Evolutionary conservation across 2,329 filamentous ascomycete genomes (phyloP), one percentile per base, ranked within the genome.

Genomic region (Daldinia sp.): DNA sequence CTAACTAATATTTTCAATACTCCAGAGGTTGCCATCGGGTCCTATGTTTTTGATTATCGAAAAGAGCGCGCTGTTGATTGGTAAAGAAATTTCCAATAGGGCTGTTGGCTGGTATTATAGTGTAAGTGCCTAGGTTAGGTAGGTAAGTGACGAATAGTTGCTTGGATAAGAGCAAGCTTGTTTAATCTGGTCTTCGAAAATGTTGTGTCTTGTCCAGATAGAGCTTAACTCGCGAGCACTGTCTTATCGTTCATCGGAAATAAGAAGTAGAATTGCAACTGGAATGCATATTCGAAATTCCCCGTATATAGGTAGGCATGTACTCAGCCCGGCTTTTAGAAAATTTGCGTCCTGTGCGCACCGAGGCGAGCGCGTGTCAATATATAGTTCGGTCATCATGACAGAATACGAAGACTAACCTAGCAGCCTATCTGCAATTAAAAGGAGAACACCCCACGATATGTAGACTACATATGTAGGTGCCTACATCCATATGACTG

Each of bases 351-450:
- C 15, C 47, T 54, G 53, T 45, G 48, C 53, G 50, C 43, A 43
- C 41, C 41, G 21, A 53, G 25, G 32, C 13, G 52, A 51, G 49
- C 27, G 51, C 55, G 34, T 63, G 51, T 58, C 39, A 55, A 53
- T 59, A 59, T 58, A 49, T 57, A 54, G 56, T 56, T 52, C 39
- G 34, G 63, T 27, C 25, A 32, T 58, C 34, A 50, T 30, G 50
- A 48, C 17, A 49, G 43, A 64, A 64, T 59, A 67, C 57, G 58
- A 64, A 61, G 37, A 53, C 34, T 11, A 49, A 57, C 39, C 56
- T 50, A 49, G 52, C 60, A 58, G 48, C 39, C 34, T 53, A 64
- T 58, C 57, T 67, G 61, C 61, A 61, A 51, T 63, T 9, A 61
- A 66, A 58, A 66, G 63, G 63, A 58, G 63, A 52, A 21, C 21